phyloP scores from a whole-genome alignment of 768 basidiomycete genomes.

The Rhizopogon salebrosus region DNA sequence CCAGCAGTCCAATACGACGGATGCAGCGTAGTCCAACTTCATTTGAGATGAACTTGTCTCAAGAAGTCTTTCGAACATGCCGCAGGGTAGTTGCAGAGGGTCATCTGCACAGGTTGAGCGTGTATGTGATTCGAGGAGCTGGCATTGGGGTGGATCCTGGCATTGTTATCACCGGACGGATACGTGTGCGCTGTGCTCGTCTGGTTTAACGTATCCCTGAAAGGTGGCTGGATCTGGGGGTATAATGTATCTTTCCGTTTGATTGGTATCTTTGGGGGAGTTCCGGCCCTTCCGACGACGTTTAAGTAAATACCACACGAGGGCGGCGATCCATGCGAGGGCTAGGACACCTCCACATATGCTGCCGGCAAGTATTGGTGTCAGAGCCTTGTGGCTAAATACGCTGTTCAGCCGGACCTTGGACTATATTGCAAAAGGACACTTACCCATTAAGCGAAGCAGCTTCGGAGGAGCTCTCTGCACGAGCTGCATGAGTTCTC shows the following conservation, averaged over 20 bases:
- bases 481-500: constrained; percentile 4
- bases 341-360: constrained; percentile 49
- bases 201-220: constrained; percentile 41
- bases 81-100: no score
- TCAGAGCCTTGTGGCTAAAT: constrained; percentile 46
- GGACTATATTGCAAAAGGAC: neutral
- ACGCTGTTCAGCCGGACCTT: neutral
- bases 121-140: neutral
- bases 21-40: no score
- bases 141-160: neutral
- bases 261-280: constrained; percentile 33
- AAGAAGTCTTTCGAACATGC: no score
- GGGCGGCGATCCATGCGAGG: constrained; percentile 43
- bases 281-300: constrained; percentile 45
- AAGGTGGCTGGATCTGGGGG: constrained; percentile 67
- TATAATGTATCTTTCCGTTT: constrained; percentile 45
- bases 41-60: neutral
- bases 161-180: constrained; percentile 1
- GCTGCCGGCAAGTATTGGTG: constrained; percentile 57
- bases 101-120: no score
- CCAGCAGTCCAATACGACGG: neutral
- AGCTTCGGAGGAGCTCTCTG: constrained; percentile 33
- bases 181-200: constrained; percentile 24
- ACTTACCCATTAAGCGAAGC: constrained; percentile 35
- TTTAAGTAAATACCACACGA: constrained; percentile 53